Evolutionary conservation across 352 stramenopile species (phyloP).

Genomic region (Globisporangium alternatum): DNA sequence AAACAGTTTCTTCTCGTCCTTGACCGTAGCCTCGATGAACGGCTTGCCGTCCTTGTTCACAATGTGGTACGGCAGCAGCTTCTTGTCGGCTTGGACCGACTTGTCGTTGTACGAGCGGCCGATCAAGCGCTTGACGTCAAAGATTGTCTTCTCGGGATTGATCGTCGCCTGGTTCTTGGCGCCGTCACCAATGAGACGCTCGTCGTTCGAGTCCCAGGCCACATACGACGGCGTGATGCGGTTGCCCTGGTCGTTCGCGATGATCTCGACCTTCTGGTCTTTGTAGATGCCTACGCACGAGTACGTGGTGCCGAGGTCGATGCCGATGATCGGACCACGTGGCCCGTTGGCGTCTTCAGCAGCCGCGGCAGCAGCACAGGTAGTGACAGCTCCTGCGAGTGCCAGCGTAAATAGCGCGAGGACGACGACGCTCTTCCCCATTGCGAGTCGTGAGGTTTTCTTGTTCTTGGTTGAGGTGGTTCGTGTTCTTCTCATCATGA

Average conservation of each 20-base stretch:
- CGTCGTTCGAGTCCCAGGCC: conserved; percentile 93
- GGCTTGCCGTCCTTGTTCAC: too few species aligned
- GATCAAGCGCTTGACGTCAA: too few species aligned
- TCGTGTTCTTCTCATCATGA: background rate
- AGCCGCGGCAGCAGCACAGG: conserved; percentile 13
- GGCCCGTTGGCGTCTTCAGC: conserved; percentile 56
- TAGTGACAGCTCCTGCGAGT: conserved; percentile 19
- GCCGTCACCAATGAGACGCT: conserved; percentile 97
- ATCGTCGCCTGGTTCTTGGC: too few species aligned
- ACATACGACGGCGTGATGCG: conserved; percentile 99
- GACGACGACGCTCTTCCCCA: conserved; percentile 16
- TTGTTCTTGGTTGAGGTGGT: background rate
- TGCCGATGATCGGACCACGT: conserved; percentile 73
- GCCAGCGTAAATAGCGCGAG: conserved; percentile 43
- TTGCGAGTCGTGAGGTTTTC: background rate
- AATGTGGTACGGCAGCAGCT: too few species aligned
- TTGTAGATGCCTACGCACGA: conserved; percentile 93
- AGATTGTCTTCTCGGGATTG: too few species aligned
- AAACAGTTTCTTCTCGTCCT: too few species aligned
- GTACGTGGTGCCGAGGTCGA: conserved; percentile 95
- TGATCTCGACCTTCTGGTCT: conserved; percentile 96
- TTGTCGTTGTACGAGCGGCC: too few species aligned
- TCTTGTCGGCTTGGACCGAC: too few species aligned
- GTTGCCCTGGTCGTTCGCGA: conserved; percentile 97
- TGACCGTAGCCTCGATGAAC: too few species aligned